Evolutionary conservation across 257 asterid species (phyloP), one percentile per base, ranked within the genome.

Genomic region (Penstemon davidsonii): DNA sequence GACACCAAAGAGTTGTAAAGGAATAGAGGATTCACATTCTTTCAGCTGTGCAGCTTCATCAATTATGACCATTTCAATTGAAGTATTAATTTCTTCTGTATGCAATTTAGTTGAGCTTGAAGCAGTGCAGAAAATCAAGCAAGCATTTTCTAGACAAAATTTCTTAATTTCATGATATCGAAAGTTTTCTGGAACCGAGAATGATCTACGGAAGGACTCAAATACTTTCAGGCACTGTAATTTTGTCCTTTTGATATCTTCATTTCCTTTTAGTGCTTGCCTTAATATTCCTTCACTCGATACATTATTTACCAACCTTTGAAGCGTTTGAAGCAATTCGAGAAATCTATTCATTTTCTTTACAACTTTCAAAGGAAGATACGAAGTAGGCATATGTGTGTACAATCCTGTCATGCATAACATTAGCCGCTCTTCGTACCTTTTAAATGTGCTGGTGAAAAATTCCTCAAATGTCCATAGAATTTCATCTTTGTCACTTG

Each of bases 41-140:
- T 89, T 87, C n/a, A 87, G 81, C 70, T 87, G 95, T 38, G 96
- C 96, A 39, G 96, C 96, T 25, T 25, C 33, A 25, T 25, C 33
- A 25, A 25, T 25, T 25, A 25, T 25, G 33, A 25, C 93, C 96
- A 76, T n/a, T 10, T 87, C 78, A 10, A 82, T 13, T 5, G 86
- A 76, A 1, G 40, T 46, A 76, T 1, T 25, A 25, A 76, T 74
- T 11, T 67, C 75, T 45, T 47, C 50, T 18, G 54, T 58, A 11
- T 75, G 83, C 81, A 90, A 67, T 62, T 75, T 90, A n/a, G 81
- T 54, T 7, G 96, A 79, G 72, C 95, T 76, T 3, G 95, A 86
- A 58, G 78, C 89, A 13, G 96, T 87, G 58, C 89, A 85, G 51
- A 90, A 86, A 12, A 82, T 38, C 55, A 90, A 72, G 42, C 70